Percentiles rank a stretch among this genome's conserved stretches.
These are phyloP conservation scores for Chytriomyces sp. DNA, from an alignment of 192 early-diverging fungal species.

Conservation along the genomic window DNA sequence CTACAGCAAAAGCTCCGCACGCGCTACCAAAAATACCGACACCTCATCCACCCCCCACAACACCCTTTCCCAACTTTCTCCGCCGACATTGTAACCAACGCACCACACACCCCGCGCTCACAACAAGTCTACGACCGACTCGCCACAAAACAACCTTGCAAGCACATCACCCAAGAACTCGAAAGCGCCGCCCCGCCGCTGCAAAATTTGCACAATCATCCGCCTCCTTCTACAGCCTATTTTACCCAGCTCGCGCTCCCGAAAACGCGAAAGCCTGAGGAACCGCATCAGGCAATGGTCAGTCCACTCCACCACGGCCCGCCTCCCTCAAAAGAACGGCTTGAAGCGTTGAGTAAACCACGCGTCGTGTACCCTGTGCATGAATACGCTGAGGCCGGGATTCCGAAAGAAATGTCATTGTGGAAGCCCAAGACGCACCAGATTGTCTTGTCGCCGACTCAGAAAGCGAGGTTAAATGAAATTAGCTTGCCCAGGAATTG, in stretches of 20 bases:
- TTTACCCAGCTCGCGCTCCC: conserved; percentile 21
- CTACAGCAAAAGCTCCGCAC: conserved; percentile 19
- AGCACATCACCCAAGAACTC: neutral
- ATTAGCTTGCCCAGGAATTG: conserved; percentile 18
- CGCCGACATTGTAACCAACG: neutral
- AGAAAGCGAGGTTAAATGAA: neutral
- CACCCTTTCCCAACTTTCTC: neutral
- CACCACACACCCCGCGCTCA: neutral
- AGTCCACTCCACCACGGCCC: neutral
- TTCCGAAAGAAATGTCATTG: neutral
- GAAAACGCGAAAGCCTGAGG: neutral
- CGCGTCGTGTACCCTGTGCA: conserved; percentile 23
- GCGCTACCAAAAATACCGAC: conserved; percentile 25
- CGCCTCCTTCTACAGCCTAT: conserved; percentile 9
- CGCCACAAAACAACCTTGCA: conserved; percentile 1
- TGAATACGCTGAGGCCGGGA: conserved; percentile 2
- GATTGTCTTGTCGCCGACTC: conserved; percentile 8
- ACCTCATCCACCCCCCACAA: conserved; percentile 13
- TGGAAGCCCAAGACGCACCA: conserved; percentile 20
- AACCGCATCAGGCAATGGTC: neutral
- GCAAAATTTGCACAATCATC: neutral
- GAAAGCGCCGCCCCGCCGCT: conserved; percentile 14
- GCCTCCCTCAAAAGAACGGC: neutral
- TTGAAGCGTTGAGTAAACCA: conserved; percentile 5
- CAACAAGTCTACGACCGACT: conserved; percentile 26